Percentiles rank a stretch among this genome's conserved stretches.
Evolutionary conservation across 176 grass and related monocot species (phyloP).

Genomic region (Tillandsia fasciculata): DNA sequence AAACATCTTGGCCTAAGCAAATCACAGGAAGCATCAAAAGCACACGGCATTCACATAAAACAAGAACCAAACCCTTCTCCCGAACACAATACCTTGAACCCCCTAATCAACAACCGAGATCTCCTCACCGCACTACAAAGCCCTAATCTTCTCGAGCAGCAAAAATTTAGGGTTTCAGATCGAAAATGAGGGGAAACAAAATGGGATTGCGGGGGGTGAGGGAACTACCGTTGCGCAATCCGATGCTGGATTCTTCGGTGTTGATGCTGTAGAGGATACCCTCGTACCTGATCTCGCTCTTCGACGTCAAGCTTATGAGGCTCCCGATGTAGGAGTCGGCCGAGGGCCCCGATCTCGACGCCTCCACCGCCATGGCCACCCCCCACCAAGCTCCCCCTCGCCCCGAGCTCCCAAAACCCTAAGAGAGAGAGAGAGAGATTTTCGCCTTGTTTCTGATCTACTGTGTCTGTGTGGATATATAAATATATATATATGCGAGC

Average conservation of each 20-base stretch:
- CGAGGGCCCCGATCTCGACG: constrained; percentile 33
- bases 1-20: too few species aligned
- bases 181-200: not conserved
- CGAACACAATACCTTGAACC: too few species aligned
- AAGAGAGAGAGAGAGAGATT: constrained; percentile 14
- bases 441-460: constrained; percentile 11
- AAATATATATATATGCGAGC: too few species aligned
- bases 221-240: constrained; percentile 54
- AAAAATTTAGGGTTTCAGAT: not conserved
- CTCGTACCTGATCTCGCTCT: constrained; percentile 97
- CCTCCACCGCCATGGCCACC: constrained; percentile 48
- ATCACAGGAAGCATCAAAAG: too few species aligned
- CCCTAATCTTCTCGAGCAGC: not conserved
- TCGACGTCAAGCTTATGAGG: constrained; percentile 82
- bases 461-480: too few species aligned
- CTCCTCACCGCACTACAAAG: not conserved
- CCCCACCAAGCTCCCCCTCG: not conserved
- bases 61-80: too few species aligned
- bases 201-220: not conserved
- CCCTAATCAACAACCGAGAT: too few species aligned
- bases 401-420: not conserved
- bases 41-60: too few species aligned
- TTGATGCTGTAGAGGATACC: constrained; percentile 95
- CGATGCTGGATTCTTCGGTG: constrained; percentile 92
- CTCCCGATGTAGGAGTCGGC: constrained; percentile 75